Conservation (phyloP, 78 protist genomes). For the Bodo saltans region DNA sequence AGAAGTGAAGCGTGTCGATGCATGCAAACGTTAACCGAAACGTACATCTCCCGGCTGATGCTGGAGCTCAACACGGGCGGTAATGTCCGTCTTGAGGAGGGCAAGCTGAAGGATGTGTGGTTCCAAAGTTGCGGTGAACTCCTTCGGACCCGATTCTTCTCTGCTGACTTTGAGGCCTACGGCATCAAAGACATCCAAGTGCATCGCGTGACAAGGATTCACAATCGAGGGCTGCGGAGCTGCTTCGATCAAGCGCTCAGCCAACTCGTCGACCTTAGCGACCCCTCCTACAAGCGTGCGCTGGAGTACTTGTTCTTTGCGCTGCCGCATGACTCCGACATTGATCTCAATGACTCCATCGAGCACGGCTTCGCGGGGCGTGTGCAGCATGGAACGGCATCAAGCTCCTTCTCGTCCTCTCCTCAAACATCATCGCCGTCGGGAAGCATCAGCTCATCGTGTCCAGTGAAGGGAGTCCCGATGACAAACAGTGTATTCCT, state of each 20-base stretch:
- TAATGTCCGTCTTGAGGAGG: slow-evolving; percentile 71
- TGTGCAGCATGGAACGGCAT: too few species aligned
- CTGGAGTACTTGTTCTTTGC: slow-evolving; percentile 56
- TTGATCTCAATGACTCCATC: background rate
- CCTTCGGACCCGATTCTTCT: slow-evolving; percentile 47
- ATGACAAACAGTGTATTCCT: slow-evolving; percentile 14
- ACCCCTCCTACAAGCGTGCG: slow-evolving; percentile 19
- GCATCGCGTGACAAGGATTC: slow-evolving; percentile 49
- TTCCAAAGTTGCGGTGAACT: slow-evolving; percentile 56
- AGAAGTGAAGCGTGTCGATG: too few species aligned
- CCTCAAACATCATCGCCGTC: too few species aligned
- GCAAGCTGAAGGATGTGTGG: slow-evolving; percentile 62
- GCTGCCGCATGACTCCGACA: background rate
- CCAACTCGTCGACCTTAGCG: slow-evolving; percentile 28
- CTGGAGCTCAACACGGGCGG: slow-evolving; percentile 73
- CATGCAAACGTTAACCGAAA: background rate
- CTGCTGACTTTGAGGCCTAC: background rate
- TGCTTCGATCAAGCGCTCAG: slow-evolving; percentile 52
- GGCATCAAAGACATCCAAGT: slow-evolving; percentile 22
- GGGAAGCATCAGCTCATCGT: too few species aligned
- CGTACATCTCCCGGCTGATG: slow-evolving; percentile 31
- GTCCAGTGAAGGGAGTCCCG: background rate
- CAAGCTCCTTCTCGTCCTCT: background rate
- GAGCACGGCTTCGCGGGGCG: too few species aligned
- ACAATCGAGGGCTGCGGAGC: slow-evolving; percentile 53